These are phyloP conservation scores for Cryomyces minteri DNA, from an alignment of 495 filamentous ascomycete genomes.

Conservation along the genomic window DNA sequence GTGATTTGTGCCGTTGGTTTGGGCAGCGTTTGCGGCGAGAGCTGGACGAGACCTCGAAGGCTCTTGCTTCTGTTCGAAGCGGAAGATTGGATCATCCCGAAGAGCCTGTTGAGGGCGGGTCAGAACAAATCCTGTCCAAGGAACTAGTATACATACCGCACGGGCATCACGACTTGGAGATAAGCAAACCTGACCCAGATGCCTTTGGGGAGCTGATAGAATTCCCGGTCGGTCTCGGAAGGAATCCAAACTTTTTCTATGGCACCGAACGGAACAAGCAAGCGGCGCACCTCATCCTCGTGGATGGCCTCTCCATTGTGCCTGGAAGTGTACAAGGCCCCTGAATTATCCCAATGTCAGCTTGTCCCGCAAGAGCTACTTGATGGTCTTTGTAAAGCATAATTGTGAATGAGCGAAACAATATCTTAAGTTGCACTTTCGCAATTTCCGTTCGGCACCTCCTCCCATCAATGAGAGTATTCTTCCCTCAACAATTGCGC, in stretches of 20 bases:
- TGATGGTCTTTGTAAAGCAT: neutral
- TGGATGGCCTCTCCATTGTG: slow-evolving; percentile 21
- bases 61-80: slow-evolving; percentile 1
- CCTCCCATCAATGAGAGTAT: slow-evolving; percentile 32
- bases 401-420: neutral
- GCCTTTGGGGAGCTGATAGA: slow-evolving; percentile 24
- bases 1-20: no score
- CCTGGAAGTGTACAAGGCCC: slow-evolving; percentile 30
- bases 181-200: slow-evolving; percentile 31
- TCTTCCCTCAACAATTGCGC: slow-evolving; percentile 27
- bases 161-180: slow-evolving; percentile 21
- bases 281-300: slow-evolving; percentile 22
- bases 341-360: slow-evolving; percentile 13
- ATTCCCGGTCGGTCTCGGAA: slow-evolving; percentile 16
- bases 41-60: neutral
- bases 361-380: neutral
- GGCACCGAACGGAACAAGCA: slow-evolving; percentile 24
- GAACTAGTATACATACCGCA: slow-evolving; percentile 8
- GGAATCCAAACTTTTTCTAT: slow-evolving; percentile 17
- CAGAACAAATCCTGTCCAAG: neutral
- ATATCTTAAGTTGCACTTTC: slow-evolving; percentile 28
- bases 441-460: slow-evolving; percentile 40
- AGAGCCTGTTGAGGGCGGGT: neutral
- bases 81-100: slow-evolving; percentile 1
- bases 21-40: no score